Conservation (phyloP, 345 rosid species). For the Salix koriyanagi region DNA sequence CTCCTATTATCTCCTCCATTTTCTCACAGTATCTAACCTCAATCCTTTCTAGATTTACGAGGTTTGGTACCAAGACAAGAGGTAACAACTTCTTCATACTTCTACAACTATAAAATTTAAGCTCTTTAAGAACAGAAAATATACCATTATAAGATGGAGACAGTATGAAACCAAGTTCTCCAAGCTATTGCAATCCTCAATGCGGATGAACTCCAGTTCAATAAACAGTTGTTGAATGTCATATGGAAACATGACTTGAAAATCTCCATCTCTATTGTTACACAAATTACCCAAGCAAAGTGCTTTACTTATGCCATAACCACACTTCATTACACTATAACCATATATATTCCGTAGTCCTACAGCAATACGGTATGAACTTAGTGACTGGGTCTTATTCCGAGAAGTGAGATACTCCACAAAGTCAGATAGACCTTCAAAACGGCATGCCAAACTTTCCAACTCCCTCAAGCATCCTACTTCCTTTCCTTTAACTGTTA, state of each 20-base stretch:
- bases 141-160: too few relatives aligned
- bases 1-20: neutral
- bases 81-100: conserved; percentile 11
- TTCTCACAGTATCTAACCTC: too few relatives aligned
- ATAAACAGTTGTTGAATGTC: neutral
- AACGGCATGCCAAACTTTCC: neutral
- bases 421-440: neutral
- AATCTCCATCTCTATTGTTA: neutral
- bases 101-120: neutral
- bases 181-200: neutral
- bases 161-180: too few relatives aligned
- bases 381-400: neutral
- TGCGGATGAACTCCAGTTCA: neutral
- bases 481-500: neutral
- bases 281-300: neutral
- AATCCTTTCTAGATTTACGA: too few relatives aligned
- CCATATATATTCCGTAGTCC: accelerated
- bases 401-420: neutral
- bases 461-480: conserved; percentile 1
- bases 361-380: accelerated
- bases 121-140: neutral
- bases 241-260: neutral
- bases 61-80: neutral
- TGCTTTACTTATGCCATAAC: neutral
- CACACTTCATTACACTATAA: accelerated